Conservation (phyloP, 2,329 filamentous ascomycete species). For the Ampelomyces quisqualis region DNA sequence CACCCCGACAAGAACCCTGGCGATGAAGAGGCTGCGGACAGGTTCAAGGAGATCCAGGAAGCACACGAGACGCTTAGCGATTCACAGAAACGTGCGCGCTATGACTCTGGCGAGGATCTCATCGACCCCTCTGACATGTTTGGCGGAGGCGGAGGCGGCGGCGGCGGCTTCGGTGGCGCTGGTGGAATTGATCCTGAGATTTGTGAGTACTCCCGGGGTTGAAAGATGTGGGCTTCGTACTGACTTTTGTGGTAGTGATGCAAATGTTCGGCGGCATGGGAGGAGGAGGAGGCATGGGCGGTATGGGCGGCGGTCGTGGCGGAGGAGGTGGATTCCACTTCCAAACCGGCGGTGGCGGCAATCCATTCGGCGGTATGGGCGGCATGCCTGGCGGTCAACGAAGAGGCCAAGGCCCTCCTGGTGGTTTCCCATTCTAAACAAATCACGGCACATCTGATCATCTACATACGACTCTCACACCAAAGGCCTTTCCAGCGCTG, state of each 20-base stretch:
- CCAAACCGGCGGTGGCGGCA: constrained; percentile 46
- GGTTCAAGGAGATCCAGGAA: constrained; percentile 98
- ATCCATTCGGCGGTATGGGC: constrained; percentile 40
- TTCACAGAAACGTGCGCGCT: constrained; percentile 85
- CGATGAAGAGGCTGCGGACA: constrained; percentile 77
- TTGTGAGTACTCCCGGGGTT: constrained; percentile 21
- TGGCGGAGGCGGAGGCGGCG: constrained; percentile 56
- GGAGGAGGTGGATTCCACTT: constrained; percentile 54
- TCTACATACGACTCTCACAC: not conserved
- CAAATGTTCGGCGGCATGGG: constrained; percentile 51
- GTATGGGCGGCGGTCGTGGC: constrained; percentile 46
- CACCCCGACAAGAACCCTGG: constrained; percentile 98
- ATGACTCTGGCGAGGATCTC: constrained; percentile 90
- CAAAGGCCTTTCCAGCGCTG: too few relatives aligned
- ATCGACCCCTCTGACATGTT: constrained; percentile 88
- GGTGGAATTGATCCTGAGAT: constrained; percentile 47
- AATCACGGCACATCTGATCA: not conserved
- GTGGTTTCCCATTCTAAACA: constrained; percentile 33
- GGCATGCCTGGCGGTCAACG: constrained; percentile 39
- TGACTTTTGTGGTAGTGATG: constrained; percentile 33
- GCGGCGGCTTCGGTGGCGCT: constrained; percentile 46
- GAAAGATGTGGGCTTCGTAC: not conserved
- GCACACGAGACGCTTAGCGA: constrained; percentile 96
- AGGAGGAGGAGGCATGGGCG: constrained; percentile 31
- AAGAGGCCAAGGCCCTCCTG: constrained; percentile 34